Conservation (phyloP, 192 early-diverging fungal genomes). For the Coemansia sp. region DNA sequence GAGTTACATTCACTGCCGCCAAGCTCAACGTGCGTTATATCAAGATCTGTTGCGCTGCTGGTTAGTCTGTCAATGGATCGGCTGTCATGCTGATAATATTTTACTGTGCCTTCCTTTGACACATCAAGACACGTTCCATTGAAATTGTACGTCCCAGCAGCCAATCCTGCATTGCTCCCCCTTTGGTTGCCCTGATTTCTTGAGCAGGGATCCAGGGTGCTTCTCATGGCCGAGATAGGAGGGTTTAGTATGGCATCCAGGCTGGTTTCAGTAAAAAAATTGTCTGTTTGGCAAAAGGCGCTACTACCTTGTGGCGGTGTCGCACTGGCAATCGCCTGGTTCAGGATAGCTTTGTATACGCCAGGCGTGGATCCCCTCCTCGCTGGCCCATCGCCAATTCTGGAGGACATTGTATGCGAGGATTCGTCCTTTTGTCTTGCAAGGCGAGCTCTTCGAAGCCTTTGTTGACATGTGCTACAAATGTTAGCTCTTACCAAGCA, state of each 20-base stretch:
- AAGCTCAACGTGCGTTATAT: constrained; percentile 35
- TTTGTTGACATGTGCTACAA: constrained; percentile 54
- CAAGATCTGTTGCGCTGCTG: constrained; percentile 18
- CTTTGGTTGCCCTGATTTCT: neutral
- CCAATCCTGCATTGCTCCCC: neutral
- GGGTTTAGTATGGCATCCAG: neutral
- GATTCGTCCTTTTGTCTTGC: constrained; percentile 1
- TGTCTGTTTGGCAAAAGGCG: neutral
- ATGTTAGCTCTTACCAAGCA: constrained; percentile 47
- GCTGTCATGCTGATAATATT: neutral
- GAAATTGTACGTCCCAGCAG: neutral
- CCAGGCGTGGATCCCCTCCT: too few species aligned
- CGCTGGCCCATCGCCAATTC: neutral
- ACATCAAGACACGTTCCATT: neutral
- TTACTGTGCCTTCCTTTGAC: neutral
- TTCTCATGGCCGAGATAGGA: neutral
- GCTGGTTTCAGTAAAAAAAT: neutral
- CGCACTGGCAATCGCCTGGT: neutral
- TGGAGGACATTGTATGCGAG: too few species aligned
- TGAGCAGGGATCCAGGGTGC: neutral
- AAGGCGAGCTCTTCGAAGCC: constrained; percentile 42
- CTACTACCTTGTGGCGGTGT: neutral
- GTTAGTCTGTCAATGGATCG: neutral
- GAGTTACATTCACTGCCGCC: neutral
- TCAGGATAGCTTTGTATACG: neutral